These are phyloP conservation scores for Fagopyrum tataricum DNA, from an alignment of 148 eudicot genomes.

Conservation along the genomic window DNA sequence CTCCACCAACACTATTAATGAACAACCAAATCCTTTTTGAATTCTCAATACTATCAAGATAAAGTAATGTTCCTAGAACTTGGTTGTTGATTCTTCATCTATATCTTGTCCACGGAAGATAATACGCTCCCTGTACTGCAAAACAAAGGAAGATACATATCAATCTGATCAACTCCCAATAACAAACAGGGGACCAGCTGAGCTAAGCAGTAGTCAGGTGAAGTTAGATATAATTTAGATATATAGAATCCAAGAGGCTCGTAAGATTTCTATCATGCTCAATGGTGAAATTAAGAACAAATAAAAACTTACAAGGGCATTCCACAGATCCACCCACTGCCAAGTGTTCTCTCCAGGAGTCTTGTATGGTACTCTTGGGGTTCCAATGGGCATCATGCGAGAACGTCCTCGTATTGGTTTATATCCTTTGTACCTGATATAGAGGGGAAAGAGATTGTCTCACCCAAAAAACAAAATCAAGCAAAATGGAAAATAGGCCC, in stretches of 20 bases:
- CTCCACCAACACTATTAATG: conserved; percentile 80
- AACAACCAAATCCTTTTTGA: conserved; percentile 57
- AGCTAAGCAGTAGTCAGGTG: conserved; percentile 1
- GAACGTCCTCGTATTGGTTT: conserved; percentile 58
- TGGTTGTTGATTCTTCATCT: conserved; percentile 75
- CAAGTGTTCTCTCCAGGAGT: conserved; percentile 57
- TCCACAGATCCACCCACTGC: conserved; percentile 84
- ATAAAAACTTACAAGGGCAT: conserved; percentile 70
- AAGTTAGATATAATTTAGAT: background rate
- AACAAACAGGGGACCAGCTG: background rate
- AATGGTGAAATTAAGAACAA: background rate
- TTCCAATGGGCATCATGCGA: conserved; percentile 79
- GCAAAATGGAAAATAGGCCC: background rate
- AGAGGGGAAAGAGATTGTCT: conserved; percentile 12
- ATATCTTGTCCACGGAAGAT: conserved; percentile 63
- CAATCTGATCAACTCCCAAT: conserved; percentile 9
- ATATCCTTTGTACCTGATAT: conserved; percentile 35
- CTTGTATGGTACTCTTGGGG: conserved; percentile 72
- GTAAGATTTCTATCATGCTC: background rate
- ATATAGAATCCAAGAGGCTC: background rate
- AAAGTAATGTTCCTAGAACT: conserved; percentile 70
- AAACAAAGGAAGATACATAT: background rate
- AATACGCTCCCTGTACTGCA: conserved; percentile 82
- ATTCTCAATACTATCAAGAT: conserved; percentile 62
- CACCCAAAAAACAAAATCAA: background rate